Evolutionary conservation across 2,329 filamentous ascomycete species (phyloP), one percentile per base, ranked within the genome.

Genomic region (Aureobasidium sp.): DNA sequence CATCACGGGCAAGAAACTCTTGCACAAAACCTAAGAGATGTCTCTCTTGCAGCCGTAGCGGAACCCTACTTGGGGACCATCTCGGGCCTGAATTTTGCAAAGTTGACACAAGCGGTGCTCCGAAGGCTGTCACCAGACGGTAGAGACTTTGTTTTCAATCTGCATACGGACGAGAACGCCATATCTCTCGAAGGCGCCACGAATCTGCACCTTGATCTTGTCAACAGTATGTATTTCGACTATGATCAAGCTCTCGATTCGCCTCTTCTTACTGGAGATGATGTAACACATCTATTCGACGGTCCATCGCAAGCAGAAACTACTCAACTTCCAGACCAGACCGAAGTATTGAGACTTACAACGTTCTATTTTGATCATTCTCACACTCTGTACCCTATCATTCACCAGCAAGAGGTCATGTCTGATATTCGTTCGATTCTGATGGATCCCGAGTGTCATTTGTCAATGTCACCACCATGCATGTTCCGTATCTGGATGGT

Each of bases 401-500:
- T 79, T 2, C 67, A 72, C 2, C 70, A 71, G 11, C 62, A 62
- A 5, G 73, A 77, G 48, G 70, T 79, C n/a, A 67, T 70, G 42
- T 49, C 67, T 0, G 71, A 71, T 1, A 66, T 79, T 2, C 66
- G 67, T 48, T 65, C 62, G 20, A 67, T 75, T 2, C 47, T 55
- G 17, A 14, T 39, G 8, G 53, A 63, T 51, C 61, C 55, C 2
- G 56, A 61, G 6, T 31, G 56, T 41, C 37, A 29, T 14, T 20
- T 53, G 29, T 44, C 29, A 4, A 48, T 44, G 12, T 64, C 63
- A 51, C 71, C 76, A 1, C 65, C 75, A 1, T 71, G 68, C 57
- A 64, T 74, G 7, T 79, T 78, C 62, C 70, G 74, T 22, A 71
- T 80, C n/a, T 80, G 78, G 78, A 80, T 80, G 76, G 73, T 80